Base-by-base conservation (phyloP, 2,329 filamentous ascomycete genomes). In the Colletotrichum musae region DNA sequence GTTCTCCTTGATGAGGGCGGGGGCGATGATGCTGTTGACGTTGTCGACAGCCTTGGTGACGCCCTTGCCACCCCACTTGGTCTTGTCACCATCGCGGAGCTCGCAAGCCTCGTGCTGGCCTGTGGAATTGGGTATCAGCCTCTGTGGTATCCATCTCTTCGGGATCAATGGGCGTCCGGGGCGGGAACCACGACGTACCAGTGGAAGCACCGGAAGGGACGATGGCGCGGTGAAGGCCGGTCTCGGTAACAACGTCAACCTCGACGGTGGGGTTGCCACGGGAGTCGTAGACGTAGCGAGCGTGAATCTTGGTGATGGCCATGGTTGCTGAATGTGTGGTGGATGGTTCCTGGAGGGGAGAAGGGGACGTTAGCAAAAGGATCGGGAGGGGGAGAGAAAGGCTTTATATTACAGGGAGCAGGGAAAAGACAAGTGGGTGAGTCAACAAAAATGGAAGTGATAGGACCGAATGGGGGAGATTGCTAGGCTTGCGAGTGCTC, bases 231-330 rank as follows among this genome's bases (percentile, higher is more conserved):
- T 97, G 94, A 72, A 97, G 92, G 80, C 94, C 94, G 76, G 92
- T 95, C 87, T 96, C 93, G 77, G 94, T 97, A 86, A 96, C 92
- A 77, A 97, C 90, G 82, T 97, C 94, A 77, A 97, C 94, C 89
- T 97, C 94, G 80, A 97, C 94, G 81, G 96, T 99, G 80, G 96
- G 96, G 92, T 99, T 99, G 82, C 90, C 90, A 82, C 96, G 95
- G 83, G 96, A 98, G 90, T 99, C 96, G 91, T 95, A 99, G 88
- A 99, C 94, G 80, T 92, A 95, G 82, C 96, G 93, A 80, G 93
- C 93, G 89, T 95, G 93, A 81, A 96, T 89, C 89, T 95, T 95
- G 84, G 91, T 91, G 85, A 96, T 94, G 79, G 93, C 87, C 96
- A 99, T 99, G 75, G 81, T n/a, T 95, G 85, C 58, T 54, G 21